A percentile compares a stretch with the other conserved stretches of the same genome.
Conservation (phyloP, 225 moss, liverwort and hornwort species). For the Physcomitrellopsis africana region DNA sequence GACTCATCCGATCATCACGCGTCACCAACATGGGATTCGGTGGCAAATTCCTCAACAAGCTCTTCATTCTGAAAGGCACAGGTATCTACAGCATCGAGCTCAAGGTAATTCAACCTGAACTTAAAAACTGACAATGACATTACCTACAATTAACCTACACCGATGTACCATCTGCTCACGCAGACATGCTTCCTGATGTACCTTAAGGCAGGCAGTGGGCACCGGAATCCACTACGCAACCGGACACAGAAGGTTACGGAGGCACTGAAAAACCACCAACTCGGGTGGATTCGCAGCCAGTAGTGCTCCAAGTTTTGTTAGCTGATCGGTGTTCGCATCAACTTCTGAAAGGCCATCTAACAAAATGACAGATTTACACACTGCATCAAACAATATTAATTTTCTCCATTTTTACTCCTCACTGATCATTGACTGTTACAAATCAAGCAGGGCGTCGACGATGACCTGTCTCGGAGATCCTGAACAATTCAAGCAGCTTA, state of each 20-base stretch:
- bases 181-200: background rate
- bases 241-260: background rate
- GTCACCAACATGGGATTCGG: conserved; percentile 58
- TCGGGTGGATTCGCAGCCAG: background rate
- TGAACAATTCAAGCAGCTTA: conserved; percentile 2
- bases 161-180: background rate
- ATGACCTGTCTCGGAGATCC: too few relatives aligned
- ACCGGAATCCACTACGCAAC: conserved; percentile 35
- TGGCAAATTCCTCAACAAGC: conserved; percentile 50
- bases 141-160: background rate
- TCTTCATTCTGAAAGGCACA: conserved; percentile 59
- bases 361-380: too few relatives aligned
- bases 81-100: conserved; percentile 51
- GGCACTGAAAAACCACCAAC: background rate
- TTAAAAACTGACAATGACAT: background rate
- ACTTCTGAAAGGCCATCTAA: too few relatives aligned
- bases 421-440: too few relatives aligned
- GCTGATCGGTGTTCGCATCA: background rate
- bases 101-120: conserved; percentile 33
- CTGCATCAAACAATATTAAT: too few relatives aligned
- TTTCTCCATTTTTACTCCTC: too few relatives aligned
- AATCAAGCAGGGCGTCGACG: too few relatives aligned
- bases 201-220: conserved; percentile 27
- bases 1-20: conserved; percentile 41
- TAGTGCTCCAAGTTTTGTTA: background rate